Evolutionary conservation across 768 basidiomycete genomes (phyloP).

Genomic region (Termitomyces sp.): DNA sequence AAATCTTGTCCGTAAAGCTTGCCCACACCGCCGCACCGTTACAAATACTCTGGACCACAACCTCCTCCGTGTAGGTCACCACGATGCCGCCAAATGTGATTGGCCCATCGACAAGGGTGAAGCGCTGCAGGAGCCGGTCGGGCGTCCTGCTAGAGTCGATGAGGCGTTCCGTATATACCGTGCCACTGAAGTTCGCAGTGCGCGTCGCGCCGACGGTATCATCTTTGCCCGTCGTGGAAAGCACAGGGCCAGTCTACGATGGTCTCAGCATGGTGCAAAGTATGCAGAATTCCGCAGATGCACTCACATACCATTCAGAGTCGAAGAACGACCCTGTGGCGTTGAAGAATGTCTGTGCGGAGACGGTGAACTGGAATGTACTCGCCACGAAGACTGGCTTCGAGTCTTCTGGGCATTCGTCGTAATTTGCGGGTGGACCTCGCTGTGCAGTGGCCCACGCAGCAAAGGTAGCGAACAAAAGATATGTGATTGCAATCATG

Average conservation of each 20-base stretch:
- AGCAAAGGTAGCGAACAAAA: background rate
- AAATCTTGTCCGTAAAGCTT: constrained; percentile 2
- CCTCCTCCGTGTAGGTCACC: constrained; percentile 1
- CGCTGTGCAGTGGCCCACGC: background rate
- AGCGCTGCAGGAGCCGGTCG: background rate
- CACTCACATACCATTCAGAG: constrained; percentile 1
- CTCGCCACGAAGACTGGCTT: background rate
- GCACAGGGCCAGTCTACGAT: background rate
- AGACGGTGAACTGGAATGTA: background rate
- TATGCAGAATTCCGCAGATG: background rate
- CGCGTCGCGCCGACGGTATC: background rate
- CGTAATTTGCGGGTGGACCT: background rate
- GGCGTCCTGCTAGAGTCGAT: background rate
- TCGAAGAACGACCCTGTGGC: background rate
- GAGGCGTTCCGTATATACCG: background rate
- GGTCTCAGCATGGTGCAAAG: background rate
- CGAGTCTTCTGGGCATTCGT: background rate
- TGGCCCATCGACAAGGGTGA: background rate
- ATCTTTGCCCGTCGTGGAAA: background rate
- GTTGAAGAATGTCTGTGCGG: background rate
- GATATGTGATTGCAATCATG: background rate
- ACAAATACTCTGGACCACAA: constrained; percentile 4
- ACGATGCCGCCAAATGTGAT: background rate
- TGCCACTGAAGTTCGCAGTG: background rate
- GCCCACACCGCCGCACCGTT: background rate